Conservation (phyloP, 768 basidiomycete species). For the Glaciozyma antarctica region DNA sequence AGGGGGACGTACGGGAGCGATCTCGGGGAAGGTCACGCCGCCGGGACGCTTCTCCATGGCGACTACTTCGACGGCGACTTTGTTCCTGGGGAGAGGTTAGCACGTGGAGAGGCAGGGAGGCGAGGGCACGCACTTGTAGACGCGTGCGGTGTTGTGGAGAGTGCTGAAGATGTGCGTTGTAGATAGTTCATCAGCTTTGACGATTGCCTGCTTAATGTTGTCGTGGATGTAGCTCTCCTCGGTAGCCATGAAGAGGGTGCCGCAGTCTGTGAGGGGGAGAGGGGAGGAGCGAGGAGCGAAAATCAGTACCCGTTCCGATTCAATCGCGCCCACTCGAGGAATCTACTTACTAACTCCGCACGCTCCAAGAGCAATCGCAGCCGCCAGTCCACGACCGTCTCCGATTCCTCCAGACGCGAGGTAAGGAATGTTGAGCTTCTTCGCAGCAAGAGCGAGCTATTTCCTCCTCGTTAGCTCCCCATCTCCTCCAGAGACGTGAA, state of each 20-base stretch:
- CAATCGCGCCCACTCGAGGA: constrained; percentile 43
- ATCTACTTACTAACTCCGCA: constrained; percentile 86
- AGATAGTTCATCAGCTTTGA: constrained; percentile 64
- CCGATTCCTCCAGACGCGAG: constrained; percentile 87
- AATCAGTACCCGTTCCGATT: too few relatives aligned
- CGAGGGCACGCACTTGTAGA: constrained; percentile 26
- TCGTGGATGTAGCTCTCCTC: constrained; percentile 54
- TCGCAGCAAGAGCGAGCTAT: constrained; percentile 65
- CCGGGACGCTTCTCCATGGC: constrained; percentile 66
- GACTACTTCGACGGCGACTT: constrained; percentile 74
- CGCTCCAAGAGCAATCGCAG: constrained; percentile 55
- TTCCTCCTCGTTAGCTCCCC: not conserved
- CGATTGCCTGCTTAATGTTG: constrained; percentile 82
- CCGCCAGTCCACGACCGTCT: constrained; percentile 71
- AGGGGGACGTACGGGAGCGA: constrained; percentile 15
- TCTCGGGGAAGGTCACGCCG: constrained; percentile 67
- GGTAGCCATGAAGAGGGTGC: constrained; percentile 87
- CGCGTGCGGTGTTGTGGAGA: constrained; percentile 40
- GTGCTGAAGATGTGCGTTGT: constrained; percentile 83
- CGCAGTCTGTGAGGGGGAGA: constrained; percentile 50
- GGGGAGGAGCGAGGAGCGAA: not conserved
- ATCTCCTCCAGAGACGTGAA: not conserved
- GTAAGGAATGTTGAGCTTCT: constrained; percentile 73
- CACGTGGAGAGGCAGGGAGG: not conserved
- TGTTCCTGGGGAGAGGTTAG: constrained; percentile 72